phyloP scores from a whole-genome alignment of 176 grass and related monocot genomes.

The Calamus simplicifolius region DNA sequence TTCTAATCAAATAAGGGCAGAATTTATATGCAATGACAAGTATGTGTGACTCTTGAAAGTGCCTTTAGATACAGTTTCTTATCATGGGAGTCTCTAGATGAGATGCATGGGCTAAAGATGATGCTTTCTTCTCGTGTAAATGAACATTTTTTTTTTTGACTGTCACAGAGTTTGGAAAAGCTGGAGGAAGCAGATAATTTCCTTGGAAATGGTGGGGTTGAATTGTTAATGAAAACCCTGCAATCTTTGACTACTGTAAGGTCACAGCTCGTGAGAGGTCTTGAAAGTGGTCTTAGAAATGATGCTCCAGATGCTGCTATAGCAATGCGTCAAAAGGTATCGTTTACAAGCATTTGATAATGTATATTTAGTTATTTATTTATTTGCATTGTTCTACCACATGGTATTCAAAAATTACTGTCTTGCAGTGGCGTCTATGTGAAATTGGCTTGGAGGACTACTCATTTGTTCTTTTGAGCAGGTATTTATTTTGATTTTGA shows the following conservation, averaged over 20 bases:
- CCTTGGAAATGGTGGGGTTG: constrained; percentile 24
- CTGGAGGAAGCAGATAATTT: constrained; percentile 30
- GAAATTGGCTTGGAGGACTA: constrained; percentile 96
- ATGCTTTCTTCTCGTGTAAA: neutral
- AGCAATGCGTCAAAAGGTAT: constrained; percentile 92
- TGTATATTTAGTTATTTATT: constrained; percentile 1
- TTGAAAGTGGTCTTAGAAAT: constrained; percentile 94
- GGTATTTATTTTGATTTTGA: constrained; percentile 32
- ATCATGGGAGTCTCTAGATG: too few relatives aligned
- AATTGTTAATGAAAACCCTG: constrained; percentile 65
- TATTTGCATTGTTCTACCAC: constrained; percentile 18
- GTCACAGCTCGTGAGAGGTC: constrained; percentile 60
- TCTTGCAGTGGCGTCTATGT: constrained; percentile 87
- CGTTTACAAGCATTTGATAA: constrained; percentile 17
- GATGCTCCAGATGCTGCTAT: constrained; percentile 86
- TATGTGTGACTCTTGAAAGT: too few relatives aligned
- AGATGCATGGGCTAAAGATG: neutral
- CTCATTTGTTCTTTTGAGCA: constrained; percentile 90
- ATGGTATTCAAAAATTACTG: constrained; percentile 24
- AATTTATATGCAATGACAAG: too few relatives aligned
- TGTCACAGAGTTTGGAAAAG: constrained; percentile 66
- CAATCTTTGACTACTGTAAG: constrained; percentile 61
- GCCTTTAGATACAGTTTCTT: too few relatives aligned
- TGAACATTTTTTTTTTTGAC: constrained; percentile 15
- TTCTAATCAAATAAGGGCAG: too few relatives aligned